Base-by-base conservation (phyloP, 2,329 filamentous ascomycete species). In the Dothideomycetes sp. region DNA sequence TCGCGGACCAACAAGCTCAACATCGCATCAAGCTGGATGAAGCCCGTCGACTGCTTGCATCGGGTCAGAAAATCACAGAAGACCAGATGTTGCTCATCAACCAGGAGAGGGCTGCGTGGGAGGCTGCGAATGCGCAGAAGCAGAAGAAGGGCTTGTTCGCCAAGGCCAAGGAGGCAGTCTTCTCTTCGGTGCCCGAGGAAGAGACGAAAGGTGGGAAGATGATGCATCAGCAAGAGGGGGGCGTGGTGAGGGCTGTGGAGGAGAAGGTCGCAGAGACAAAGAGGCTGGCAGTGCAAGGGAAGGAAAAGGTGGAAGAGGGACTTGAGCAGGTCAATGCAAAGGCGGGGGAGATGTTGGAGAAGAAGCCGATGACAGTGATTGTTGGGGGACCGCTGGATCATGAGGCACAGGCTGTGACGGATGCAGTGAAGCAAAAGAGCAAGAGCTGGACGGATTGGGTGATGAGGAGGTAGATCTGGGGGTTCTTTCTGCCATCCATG, bases 41-140 rank as follows among this genome's bases (percentile, higher is more conserved):
- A 34, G 72, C 72, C 22, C 60, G 57, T 41, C 27, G 49, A 18
- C 70, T 71, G 5, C 57, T 45, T 11, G 69, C 69, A 16, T 12
- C 7, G 22, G 22, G 22, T 7, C 22, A 27, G 12, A 7, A 27
- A 7, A 27, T 27, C 22, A 63, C 62, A 3, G 63, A 71, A 40
- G 66, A 69, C 30, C 69, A 75, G 49, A 57, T 65, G n/a, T 56
- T 67, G 24, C 62, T 74, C 19, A 61, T 75, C 24, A 61, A 66
- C 34, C 59, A 63, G 56, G 80, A 86, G 56, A 66, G 80, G 11
- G 79, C 81, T 54, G 69, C 73, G 37, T 66, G 79, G 47, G 73
- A 72, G 49, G 66, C 69, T 31, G 74, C 77, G 34, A 54, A 47
- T 35, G 51, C 49, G 27, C 55, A 53, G 42, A 53, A 54, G 51